Percentiles rank a stretch among this genome's conserved stretches.
These are phyloP conservation scores for Eimeria tenella DNA, from an alignment of 169 alveolate species.

Conservation along the genomic window DNA sequence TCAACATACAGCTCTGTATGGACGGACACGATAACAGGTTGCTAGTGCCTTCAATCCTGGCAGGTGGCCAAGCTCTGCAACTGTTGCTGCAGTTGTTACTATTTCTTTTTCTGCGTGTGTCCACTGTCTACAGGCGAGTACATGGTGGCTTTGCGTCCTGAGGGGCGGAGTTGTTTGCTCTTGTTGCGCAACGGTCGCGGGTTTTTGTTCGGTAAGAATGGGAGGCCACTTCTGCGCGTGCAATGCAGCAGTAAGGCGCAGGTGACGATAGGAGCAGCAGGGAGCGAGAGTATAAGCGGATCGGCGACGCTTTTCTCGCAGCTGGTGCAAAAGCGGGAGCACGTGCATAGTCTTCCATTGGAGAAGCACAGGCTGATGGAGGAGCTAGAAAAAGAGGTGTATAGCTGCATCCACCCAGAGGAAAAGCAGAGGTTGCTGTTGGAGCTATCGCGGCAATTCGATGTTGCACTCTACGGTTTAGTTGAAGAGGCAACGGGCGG, in stretches of 20 bases:
- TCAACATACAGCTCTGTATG: no score
- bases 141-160: slow-evolving; percentile 66
- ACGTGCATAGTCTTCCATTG: slow-evolving; percentile 32
- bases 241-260: slow-evolving; percentile 41
- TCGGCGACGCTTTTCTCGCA: not conserved
- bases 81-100: slow-evolving; percentile 23
- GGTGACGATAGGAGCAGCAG: slow-evolving; percentile 29
- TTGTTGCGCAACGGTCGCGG: slow-evolving; percentile 46
- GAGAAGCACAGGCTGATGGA: not conserved
- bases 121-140: slow-evolving; percentile 34
- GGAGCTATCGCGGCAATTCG: not conserved
- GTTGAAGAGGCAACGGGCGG: not conserved
- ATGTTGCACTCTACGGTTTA: not conserved
- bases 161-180: slow-evolving; percentile 58
- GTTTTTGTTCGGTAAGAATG: not conserved
- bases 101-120: slow-evolving; percentile 8
- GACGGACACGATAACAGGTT: not conserved
- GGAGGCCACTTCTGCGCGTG: slow-evolving; percentile 32
- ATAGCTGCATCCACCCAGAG: not conserved
- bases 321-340: not conserved
- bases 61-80: not conserved
- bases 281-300: not conserved
- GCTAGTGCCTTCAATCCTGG: not conserved
- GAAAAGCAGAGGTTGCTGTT: slow-evolving; percentile 66
- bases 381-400: slow-evolving; percentile 28